Percentiles rank a stretch among this genome's conserved stretches.
Evolutionary conservation across 2,329 filamentous ascomycete species (phyloP).

Genomic region (Apiospora koreana): DNA sequence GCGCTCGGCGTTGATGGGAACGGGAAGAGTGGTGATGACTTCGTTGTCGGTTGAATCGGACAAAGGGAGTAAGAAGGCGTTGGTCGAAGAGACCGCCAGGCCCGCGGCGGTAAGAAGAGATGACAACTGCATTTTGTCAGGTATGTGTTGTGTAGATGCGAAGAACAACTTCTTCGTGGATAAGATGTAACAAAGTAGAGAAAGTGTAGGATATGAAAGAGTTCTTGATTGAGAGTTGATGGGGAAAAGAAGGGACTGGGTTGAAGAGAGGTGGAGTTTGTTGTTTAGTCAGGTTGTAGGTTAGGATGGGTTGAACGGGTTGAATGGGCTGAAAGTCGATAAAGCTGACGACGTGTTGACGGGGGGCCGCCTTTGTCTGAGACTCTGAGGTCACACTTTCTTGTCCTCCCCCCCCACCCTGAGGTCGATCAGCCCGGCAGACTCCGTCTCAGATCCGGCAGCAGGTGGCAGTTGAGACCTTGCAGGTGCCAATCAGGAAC

Average conservation of each 20-base stretch:
- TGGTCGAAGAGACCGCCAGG: slow-evolving; percentile 35
- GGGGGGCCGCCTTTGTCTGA: background rate
- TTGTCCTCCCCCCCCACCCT: background rate
- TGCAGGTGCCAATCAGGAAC: background rate
- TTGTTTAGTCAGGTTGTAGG: slow-evolving; percentile 2
- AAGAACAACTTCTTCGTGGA: slow-evolving; percentile 3
- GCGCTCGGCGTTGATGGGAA: slow-evolving; percentile 23
- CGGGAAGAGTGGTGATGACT: slow-evolving; percentile 29
- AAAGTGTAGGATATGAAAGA: background rate
- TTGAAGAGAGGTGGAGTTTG: background rate
- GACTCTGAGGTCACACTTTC: background rate
- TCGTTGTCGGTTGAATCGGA: slow-evolving; percentile 29
- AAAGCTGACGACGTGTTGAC: background rate
- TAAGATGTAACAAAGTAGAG: background rate
- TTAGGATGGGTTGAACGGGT: too few species aligned
- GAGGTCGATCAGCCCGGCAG: background rate
- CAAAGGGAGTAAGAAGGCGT: slow-evolving; percentile 31
- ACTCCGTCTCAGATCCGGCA: background rate
- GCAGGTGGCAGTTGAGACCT: background rate
- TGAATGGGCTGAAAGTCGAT: slow-evolving; percentile 8
- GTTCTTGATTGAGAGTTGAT: background rate
- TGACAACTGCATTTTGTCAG: slow-evolving; percentile 33
- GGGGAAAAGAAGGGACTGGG: slow-evolving; percentile 3
- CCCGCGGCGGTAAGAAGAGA: slow-evolving; percentile 35
- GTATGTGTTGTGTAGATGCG: background rate